Conservation (phyloP, 208 protist species). For the Leptomonas pyrrhocoris region DNA sequence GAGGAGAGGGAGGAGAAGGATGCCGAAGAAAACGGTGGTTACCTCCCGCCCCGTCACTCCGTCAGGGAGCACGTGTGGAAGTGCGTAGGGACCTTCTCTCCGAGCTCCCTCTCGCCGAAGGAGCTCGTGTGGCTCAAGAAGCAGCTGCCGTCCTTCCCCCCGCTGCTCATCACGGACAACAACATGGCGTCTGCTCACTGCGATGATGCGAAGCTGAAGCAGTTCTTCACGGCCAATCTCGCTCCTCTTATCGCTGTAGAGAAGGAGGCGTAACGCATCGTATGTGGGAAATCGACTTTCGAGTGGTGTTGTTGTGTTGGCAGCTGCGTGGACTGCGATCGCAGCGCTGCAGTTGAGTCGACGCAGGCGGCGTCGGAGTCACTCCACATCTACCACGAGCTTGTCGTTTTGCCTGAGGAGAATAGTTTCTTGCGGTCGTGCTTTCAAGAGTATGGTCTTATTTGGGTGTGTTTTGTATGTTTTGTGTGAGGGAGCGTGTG, state of each 20-base stretch:
- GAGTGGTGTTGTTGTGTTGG: not conserved
- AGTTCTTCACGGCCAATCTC: constrained; percentile 45
- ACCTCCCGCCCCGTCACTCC: not conserved
- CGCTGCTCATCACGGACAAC: constrained; percentile 52
- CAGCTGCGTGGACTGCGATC: no score
- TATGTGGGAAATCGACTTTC: constrained; percentile 4
- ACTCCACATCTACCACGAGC: no score
- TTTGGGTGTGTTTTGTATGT: no score
- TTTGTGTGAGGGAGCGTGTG: no score
- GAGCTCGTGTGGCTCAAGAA: constrained; percentile 79
- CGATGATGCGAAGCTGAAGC: constrained; percentile 23
- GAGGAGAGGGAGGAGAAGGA: not conserved
- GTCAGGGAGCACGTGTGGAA: constrained; percentile 31
- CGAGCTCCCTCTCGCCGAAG: constrained; percentile 33
- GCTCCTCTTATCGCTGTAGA: constrained; percentile 44
- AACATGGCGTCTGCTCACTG: constrained; percentile 35
- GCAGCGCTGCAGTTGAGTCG: no score
- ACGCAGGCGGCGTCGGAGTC: no score
- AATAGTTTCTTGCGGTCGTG: no score
- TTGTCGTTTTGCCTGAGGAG: no score
- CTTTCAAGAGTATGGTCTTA: no score
- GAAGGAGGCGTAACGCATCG: not conserved
- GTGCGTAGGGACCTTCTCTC: constrained; percentile 42
- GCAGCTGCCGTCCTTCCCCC: constrained; percentile 45
- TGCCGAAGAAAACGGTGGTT: not conserved